Base-by-base conservation (phyloP, 2,329 filamentous ascomycete species). In the Sphaerulina populicola region DNA sequence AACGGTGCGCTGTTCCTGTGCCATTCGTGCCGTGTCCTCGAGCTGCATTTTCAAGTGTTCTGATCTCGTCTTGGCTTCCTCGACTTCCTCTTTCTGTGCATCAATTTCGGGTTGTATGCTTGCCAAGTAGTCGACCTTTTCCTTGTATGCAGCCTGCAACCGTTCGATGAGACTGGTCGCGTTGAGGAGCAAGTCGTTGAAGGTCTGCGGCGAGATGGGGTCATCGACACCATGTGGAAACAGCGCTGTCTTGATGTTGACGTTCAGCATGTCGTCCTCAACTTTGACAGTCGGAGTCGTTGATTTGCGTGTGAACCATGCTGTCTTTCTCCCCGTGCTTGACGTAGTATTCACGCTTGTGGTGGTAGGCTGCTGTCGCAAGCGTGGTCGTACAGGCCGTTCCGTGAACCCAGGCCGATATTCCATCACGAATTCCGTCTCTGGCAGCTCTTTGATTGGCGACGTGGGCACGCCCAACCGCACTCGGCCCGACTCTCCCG, bases 41-140 rank as follows among this genome's bases (percentile, higher is more conserved):
- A 83, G 69, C 64, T 83, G 80, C 56, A 76, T 71, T 66, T 81
- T 82, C 47, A 82, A 67, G 58, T 81, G 76, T 35, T 73, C 70
- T 11, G 77, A 72, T 6, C 79, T 72, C 36, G 77, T 80, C 31
- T 79, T 73, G 11, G 78, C 74, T 58, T 82, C 80, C 54, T 81
- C 78, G 0, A 80, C 70, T 62, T 83, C 80, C 56, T 82, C 80
- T n/a, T 73, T 71, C 57, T 79, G 76, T 9, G 76, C 75, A 46
- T 74, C 75, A 53, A 79, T 75, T 58, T 81, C 78, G 3, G 74
- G 75, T 33, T 74, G 67, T 3, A 74, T 71, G 54, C 77, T 72
- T 36, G 74, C 71, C 39, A 82, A 67, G 29, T 72, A 70, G 47
- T 73, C 71, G 1, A 70, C 71, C 52, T 76, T 71, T 53, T 74